Evolutionary conservation across 495 filamentous ascomycete genomes (phyloP), one percentile per base, ranked within the genome.

Genomic region (Aspergillus wentii): DNA sequence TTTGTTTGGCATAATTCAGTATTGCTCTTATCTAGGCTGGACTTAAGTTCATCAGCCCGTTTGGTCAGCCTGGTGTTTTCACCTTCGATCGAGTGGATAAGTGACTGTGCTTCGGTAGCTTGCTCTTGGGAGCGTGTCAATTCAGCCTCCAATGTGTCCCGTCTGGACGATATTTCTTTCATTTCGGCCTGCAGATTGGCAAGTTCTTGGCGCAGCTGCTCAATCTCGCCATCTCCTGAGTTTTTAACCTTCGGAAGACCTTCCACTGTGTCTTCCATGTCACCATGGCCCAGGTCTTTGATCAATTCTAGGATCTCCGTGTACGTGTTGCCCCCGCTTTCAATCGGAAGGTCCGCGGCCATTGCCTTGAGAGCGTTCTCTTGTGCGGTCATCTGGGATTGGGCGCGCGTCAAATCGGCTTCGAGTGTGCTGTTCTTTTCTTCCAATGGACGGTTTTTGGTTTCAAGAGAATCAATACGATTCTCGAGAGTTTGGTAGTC

Each of bases 371-470:
- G 53, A 1, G 59, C 61, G 25, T 62, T 67, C 38, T 64, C 64
- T 35, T 70, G 67, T 0, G 66, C 66, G 26, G 57, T 63, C 13
- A 64, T 54, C 25, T 71, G 67, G 2, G 69, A 61, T 43, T 68
- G 61, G 5, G 57, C 63, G 20, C 62, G 56, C 8, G 43, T 61
- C 8, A 70, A 48, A 20, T 70, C 62, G 3, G 59, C 64, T 38
- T 71, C 62, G 1, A 71, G 59, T 3, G 55, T 59, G 22, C 56
- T 61, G 36, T 71, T 69, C 40, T 56, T 65, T 44, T 66, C 66
- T 38, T 68, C 52, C 22, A 71, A 40, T n/a, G 66, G 62, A 8
- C 49, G 50, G 30, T 63, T 66, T 44, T 57, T 59, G 15, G 52
- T 48, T 36, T 69, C 66, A 17, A 68, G 46, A 10, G 53, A 38